Evolutionary conservation across 2,329 filamentous ascomycete species (phyloP), one percentile per base, ranked within the genome.

Genomic region (Paraphoma sp.): DNA sequence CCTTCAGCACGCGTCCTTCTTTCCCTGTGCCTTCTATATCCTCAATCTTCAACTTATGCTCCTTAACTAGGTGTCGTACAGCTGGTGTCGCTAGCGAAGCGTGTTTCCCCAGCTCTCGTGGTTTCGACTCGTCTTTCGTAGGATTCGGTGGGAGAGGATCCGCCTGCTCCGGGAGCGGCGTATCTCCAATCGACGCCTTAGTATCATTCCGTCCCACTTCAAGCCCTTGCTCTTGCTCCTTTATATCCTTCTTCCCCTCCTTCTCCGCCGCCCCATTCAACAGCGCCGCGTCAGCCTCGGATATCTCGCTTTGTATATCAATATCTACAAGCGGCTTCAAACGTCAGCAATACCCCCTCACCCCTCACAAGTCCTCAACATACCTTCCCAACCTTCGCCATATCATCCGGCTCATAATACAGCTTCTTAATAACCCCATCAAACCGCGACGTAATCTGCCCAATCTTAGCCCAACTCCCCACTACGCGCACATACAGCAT

Each of bases 361-460:
- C 2, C 23, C 23, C 5, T 38, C 3, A 23, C 7, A 6, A 43
- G 3, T 14, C 6, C 29, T 6, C 2, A 12, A 49, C 63, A 31
- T 75, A 85, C 84, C 76, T 82, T 93, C 65, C 95, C 95, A 28
- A 97, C 96, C 72, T 92, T 92, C 49, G 94, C 94, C 86, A 97
- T 97, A 67, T 98, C 95, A 63, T 97, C 95, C 31, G 93, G 89
- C 62, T 97, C 93, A 77, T 97, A 98, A 79, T 98, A 87, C 44
- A 99, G 83, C 80, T 93, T 98, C 82, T 97, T 97, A 66, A 99
- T 94, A 0, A 97, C 90, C 18, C 95, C 95, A 55, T 93, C 88
- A 77, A 97, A 99, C 51, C 95, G 89, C 70, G 93, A 97, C 40
- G 95, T 98, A 68, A 99, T 99, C 84, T 98, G 48, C 36, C 11